Evolutionary conservation across 331 rosid genomes (phyloP).

Genomic region (Cydonia oblonga): DNA sequence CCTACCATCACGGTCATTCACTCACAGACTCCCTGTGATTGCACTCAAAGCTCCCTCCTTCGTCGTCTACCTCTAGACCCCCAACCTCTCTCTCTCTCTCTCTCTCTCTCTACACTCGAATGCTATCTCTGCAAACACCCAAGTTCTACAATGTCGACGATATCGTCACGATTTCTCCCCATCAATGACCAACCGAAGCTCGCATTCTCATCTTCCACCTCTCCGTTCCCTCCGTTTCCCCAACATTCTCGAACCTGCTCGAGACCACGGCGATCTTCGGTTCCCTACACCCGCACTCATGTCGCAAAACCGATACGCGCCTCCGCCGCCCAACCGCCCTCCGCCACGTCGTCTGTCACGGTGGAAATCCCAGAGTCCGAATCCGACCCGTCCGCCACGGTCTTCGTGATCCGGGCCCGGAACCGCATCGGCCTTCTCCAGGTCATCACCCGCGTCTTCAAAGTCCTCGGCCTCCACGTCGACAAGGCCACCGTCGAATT

Average conservation of each 20-base stretch:
- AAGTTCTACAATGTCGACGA: conserved; percentile 25
- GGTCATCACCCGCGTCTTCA: conserved; percentile 54
- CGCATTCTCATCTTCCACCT: conserved; percentile 11
- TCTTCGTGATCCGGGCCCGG: conserved; percentile 48
- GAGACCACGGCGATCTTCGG: conserved; percentile 4
- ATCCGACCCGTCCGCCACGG: conserved; percentile 24
- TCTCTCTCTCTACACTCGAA: not conserved
- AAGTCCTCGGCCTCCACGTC: conserved; percentile 49
- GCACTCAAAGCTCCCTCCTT: not conserved
- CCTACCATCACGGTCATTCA: not conserved
- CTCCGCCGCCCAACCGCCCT: conserved; percentile 21
- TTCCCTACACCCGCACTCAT: conserved; percentile 2
- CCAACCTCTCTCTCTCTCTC: not conserved
- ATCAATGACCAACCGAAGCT: conserved; percentile 3
- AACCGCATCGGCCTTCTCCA: conserved; percentile 62
- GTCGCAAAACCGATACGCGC: conserved; percentile 11
- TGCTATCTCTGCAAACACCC: not conserved
- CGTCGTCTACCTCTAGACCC: not conserved
- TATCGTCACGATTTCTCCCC: conserved; percentile 24
- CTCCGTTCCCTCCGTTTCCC: conserved; percentile 15
- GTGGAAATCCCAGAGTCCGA: conserved; percentile 25
- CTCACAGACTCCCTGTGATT: not conserved
- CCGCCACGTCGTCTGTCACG: conserved; percentile 26
- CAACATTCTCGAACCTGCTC: not conserved
- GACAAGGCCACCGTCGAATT: conserved; percentile 58